Percentiles rank a stretch among this genome's conserved stretches.
phyloP scores from a whole-genome alignment of 164 flowering plant genomes.

The Houttuynia cordata region DNA sequence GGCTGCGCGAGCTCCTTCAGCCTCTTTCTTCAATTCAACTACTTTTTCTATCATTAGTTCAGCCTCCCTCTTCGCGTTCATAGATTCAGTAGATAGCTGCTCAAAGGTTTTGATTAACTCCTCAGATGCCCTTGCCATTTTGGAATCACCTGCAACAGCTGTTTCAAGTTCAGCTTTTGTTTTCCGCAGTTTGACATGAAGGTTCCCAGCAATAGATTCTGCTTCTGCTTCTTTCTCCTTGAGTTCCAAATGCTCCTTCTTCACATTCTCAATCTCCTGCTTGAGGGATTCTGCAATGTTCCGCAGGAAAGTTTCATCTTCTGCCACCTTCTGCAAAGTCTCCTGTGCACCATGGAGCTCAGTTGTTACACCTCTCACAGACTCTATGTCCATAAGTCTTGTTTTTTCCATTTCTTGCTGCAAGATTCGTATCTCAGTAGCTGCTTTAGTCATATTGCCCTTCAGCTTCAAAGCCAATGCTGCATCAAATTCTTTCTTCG shows the following conservation, averaged over 20 bases:
- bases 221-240: conserved; percentile 73
- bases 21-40: conserved; percentile 54
- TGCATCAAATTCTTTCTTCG: conserved; percentile 52
- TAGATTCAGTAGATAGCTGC: conserved; percentile 50
- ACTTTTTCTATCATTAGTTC: conserved; percentile 52
- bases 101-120: conserved; percentile 53
- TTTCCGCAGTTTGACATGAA: conserved; percentile 66
- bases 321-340: conserved; percentile 60
- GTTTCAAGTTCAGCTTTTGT: conserved; percentile 63
- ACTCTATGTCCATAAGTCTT: conserved; percentile 55
- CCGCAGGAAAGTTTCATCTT: conserved; percentile 56
- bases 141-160: conserved; percentile 42
- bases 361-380: conserved; percentile 42
- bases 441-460: conserved; percentile 37
- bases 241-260: conserved; percentile 58
- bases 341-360: conserved; percentile 79
- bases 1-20: conserved; percentile 30
- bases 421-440: conserved; percentile 33
- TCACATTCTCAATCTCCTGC: conserved; percentile 59
- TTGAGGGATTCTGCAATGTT: conserved; percentile 57
- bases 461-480: conserved; percentile 33
- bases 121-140: conserved; percentile 45
- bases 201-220: conserved; percentile 62
- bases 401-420: conserved; percentile 46
- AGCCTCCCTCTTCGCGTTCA: conserved; percentile 43